Base-by-base conservation (phyloP, 345 rosid species). In the Luvunga scandens region DNA sequence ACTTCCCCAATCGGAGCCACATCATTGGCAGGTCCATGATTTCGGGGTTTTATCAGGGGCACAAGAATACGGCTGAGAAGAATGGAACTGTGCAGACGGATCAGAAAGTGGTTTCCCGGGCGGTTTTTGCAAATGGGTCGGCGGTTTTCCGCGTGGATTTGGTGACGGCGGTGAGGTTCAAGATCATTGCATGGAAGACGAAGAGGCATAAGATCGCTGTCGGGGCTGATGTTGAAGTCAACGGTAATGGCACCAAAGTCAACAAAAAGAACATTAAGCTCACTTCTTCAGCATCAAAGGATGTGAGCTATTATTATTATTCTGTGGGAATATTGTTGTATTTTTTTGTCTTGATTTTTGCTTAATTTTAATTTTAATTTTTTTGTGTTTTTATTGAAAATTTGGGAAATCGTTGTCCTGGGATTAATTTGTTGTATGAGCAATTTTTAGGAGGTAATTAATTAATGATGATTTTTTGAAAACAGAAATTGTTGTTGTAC, bases 111-210 rank as follows among this genome's bases (percentile, higher is more conserved):
- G 85, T 85, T 73, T 73, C 50, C 27, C 39, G 21, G 80, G 87
- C 82, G 13, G 85, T 82, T 81, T 83, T 27, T 4, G 56, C 50
- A 25, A 88, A 86, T 75, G 84, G 86, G 45, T 61, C 85, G 57
- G 79, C 76, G 68, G 72, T 77, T 75, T 89, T 92, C 73, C 67
- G 94, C 86, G 81, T 93, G 79, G 93, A 92, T 86, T 33, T 95
- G 89, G 84, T 71, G 34, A 91, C 96, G 27, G 53, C 70, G 13
- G 93, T 93, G 75, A 90, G 92, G 76, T 92, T 85, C 85, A 91
- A 87, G 92, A 86, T 89, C 81, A 6, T 89, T 30, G 69, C 78
- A 1, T 92, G 90, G 91, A 83, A 79, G 78, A 95, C 97, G 0
- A 89, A 85, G 84, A 87, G 91, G 79, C 55, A 81, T 2, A 62